Evolutionary conservation across 2,329 filamentous ascomycete genomes (phyloP).

Genomic region (Berkeleyomyces basicola): DNA sequence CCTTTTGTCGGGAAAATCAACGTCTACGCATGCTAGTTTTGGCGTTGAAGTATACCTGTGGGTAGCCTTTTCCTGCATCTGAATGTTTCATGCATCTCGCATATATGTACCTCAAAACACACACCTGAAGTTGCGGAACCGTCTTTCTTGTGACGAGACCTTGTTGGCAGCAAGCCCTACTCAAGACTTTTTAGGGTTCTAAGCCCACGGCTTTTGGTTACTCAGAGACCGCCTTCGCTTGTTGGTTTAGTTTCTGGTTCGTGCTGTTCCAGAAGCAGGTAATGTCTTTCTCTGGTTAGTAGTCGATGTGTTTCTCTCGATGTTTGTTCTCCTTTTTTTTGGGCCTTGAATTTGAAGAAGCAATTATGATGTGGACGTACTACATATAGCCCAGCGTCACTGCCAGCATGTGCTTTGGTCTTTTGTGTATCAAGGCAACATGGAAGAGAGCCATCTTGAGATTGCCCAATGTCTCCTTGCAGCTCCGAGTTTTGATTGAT

Average conservation of each 20-base stretch:
- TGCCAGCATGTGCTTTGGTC: neutral
- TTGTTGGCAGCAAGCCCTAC: too few relatives aligned
- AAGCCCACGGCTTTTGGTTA: neutral
- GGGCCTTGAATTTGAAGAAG: neutral
- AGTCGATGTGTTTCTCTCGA: too few relatives aligned
- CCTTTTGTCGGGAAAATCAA: too few relatives aligned
- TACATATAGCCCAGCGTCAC: neutral
- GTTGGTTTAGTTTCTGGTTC: neutral
- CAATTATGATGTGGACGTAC: neutral
- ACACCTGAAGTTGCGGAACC: neutral
- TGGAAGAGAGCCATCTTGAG: neutral
- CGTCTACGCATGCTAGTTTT: too few relatives aligned
- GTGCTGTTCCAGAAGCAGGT: neutral
- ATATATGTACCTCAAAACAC: neutral
- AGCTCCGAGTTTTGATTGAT: neutral
- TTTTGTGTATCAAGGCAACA: neutral
- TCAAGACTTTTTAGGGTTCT: neutral
- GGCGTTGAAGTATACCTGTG: neutral
- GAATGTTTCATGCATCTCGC: neutral
- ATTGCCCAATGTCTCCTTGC: neutral
- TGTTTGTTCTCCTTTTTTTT: neutral
- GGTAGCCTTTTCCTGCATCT: neutral
- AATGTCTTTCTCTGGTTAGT: neutral
- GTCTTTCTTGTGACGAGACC: too few relatives aligned
- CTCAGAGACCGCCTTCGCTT: neutral